Base-by-base conservation (phyloP, 202 grass and related monocot species). In the Schoenoplectus triqueter region DNA sequence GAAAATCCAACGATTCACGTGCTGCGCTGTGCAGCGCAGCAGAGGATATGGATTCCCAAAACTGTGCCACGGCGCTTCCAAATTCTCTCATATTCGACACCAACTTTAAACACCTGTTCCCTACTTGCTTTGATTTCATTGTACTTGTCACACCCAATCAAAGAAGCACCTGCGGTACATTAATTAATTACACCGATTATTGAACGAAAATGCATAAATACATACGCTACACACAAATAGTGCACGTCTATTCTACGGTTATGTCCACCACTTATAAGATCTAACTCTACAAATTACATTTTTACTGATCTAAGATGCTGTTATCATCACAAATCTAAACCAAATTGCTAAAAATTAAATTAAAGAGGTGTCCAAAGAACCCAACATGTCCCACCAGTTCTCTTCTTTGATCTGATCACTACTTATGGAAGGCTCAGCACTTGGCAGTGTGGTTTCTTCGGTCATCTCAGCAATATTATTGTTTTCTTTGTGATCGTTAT, bases 331-430 rank as follows among this genome's bases (percentile, higher is more conserved):
- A 72, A 72, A 72, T 49, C 9, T 17, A 2, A 49, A 72, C 13
- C 5, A 46, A 72, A 48, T 48, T 49, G 45, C 44, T 15, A 69
- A 72, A 72, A 19, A 49, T 72, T 15, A 17, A 4, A 49, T 4
- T 49, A 72, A 49, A 49, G 13, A 72, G 7, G 69, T 1, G 6
- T 72, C 69, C 69, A 72, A 72, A 20, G 69, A 72, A 2, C 45
- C 69, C n/a, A 72, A 72, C 69, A 19, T 45, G 69, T 72, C 46
- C 69, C 69, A 72, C 69, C 69, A 72, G 11, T 72, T 72, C 15
- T 72, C 69, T 19, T 72, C 44, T 72, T 0, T 45, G 44, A 7
- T 19, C 45, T 72, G 69, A 72, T 72, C 44, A 72, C 45, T 19
- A 48, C 69, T 49, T 17, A 44, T 6, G 2, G 44, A 47, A 46